phyloP scores from a whole-genome alignment of 1,139 yeast species.

The Sugiyamaella neomexicana region DNA sequence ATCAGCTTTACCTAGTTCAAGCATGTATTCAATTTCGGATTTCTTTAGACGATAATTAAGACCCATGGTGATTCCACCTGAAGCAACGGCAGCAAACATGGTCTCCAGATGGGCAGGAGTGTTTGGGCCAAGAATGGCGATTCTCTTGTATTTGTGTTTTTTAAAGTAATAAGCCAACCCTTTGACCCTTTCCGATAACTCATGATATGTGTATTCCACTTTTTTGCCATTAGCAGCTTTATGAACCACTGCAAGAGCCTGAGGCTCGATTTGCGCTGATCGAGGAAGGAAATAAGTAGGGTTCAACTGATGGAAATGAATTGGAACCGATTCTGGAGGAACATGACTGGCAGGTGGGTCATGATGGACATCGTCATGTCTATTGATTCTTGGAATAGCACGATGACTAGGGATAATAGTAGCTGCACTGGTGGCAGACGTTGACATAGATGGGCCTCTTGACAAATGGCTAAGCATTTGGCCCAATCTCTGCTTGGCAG shows the following conservation, averaged over 20 bases:
- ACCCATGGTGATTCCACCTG: slow-evolving; percentile 41
- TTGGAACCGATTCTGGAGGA: slow-evolving; percentile 14
- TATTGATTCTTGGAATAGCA: not conserved
- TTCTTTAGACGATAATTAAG: slow-evolving; percentile 41
- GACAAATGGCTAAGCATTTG: slow-evolving; percentile 14
- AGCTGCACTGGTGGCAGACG: not conserved
- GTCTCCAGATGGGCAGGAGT: slow-evolving; percentile 45
- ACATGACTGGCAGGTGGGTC: slow-evolving; percentile 5
- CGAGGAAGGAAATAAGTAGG: slow-evolving; percentile 42
- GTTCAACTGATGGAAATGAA: slow-evolving; percentile 38
- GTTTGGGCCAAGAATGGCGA: slow-evolving; percentile 42
- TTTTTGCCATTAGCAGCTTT: slow-evolving; percentile 31
- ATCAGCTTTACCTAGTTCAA: slow-evolving; percentile 40
- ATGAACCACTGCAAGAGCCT: slow-evolving; percentile 40
- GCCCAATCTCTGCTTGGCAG: slow-evolving; percentile 17
- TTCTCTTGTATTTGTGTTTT: slow-evolving; percentile 33
- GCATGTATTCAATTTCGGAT: slow-evolving; percentile 38
- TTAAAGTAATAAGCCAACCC: slow-evolving; percentile 39
- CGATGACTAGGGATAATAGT: not conserved
- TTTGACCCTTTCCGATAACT: slow-evolving; percentile 37
- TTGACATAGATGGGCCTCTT: not conserved
- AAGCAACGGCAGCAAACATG: slow-evolving; percentile 40
- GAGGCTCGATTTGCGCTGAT: slow-evolving; percentile 41
- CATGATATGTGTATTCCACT: slow-evolving; percentile 36
- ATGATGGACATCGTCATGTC: not conserved